These are phyloP conservation scores for Neofusicoccum umdonicola DNA, from an alignment of 2,329 filamentous ascomycete species.

Conservation along the genomic window DNA sequence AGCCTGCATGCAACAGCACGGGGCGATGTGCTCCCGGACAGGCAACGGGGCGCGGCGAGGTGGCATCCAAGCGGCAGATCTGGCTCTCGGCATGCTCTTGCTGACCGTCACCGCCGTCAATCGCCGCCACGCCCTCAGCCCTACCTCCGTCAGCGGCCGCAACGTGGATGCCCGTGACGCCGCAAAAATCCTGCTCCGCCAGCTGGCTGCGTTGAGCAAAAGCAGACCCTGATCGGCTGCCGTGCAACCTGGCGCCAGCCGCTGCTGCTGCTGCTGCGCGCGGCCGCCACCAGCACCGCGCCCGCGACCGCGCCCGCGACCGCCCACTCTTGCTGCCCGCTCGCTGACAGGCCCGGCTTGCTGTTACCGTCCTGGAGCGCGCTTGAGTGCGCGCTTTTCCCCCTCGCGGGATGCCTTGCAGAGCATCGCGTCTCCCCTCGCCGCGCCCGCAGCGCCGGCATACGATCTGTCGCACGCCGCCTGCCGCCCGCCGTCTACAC, in stretches of 20 bases:
- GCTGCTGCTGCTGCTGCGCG: background rate
- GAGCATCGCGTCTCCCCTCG: background rate
- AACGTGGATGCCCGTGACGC: conserved; percentile 6
- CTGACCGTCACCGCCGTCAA: conserved; percentile 9
- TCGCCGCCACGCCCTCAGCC: conserved; percentile 3
- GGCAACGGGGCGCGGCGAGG: background rate
- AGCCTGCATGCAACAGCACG: conserved; percentile 4
- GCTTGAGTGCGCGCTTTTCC: conserved; percentile 9
- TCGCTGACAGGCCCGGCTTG: background rate
- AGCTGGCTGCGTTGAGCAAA: background rate
- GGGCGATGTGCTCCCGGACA: background rate
- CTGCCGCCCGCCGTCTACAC: no score
- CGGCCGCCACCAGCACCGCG: background rate
- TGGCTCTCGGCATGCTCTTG: background rate
- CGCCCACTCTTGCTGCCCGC: conserved; percentile 4
- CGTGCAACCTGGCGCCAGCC: background rate
- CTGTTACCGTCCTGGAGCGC: background rate
- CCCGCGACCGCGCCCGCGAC: background rate
- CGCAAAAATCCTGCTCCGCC: background rate
- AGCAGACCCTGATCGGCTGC: conserved; percentile 13
- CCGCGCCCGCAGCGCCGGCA: background rate
- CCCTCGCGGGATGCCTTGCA: conserved; percentile 15
- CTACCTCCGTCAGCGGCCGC: conserved; percentile 7
- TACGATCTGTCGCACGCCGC: conserved; percentile 4
- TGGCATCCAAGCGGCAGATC: conserved; percentile 4